A percentile compares a stretch with the other conserved stretches of the same genome.
Evolutionary conservation across 2,329 filamentous ascomycete genomes (phyloP).

Genomic region (Curvularia sp.): DNA sequence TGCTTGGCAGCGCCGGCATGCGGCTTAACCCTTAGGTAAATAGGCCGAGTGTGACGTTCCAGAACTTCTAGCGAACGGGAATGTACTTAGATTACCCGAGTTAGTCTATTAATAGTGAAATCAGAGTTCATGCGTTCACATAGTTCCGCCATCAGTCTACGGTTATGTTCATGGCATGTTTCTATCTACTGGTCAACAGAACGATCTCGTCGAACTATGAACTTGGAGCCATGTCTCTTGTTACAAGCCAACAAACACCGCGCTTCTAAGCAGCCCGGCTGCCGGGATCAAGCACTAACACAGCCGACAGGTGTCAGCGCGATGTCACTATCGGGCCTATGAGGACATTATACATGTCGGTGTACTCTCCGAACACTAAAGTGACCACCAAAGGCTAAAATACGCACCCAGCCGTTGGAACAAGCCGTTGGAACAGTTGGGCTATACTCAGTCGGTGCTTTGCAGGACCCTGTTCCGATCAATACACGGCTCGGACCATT

Average conservation of each 20-base stretch:
- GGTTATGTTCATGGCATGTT: background rate
- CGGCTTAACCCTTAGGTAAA: background rate
- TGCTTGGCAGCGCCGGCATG: background rate
- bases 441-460: background rate
- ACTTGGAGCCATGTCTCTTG: background rate
- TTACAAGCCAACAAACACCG: background rate
- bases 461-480: background rate
- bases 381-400: background rate
- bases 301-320: background rate
- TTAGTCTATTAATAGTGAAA: background rate
- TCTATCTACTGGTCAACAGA: background rate
- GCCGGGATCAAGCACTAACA: background rate
- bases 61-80: background rate
- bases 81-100: background rate
- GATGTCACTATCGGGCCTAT: background rate
- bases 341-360: background rate
- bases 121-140: background rate
- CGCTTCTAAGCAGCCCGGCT: background rate
- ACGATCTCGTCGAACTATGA: no score
- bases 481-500: background rate
- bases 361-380: background rate
- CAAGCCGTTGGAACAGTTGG: background rate
- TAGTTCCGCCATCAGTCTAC: background rate
- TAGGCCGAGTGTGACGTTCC: background rate
- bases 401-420: background rate